phyloP scores from a whole-genome alignment of 2,329 filamentous ascomycete species.

The Tolypocladium ovalisporum region DNA sequence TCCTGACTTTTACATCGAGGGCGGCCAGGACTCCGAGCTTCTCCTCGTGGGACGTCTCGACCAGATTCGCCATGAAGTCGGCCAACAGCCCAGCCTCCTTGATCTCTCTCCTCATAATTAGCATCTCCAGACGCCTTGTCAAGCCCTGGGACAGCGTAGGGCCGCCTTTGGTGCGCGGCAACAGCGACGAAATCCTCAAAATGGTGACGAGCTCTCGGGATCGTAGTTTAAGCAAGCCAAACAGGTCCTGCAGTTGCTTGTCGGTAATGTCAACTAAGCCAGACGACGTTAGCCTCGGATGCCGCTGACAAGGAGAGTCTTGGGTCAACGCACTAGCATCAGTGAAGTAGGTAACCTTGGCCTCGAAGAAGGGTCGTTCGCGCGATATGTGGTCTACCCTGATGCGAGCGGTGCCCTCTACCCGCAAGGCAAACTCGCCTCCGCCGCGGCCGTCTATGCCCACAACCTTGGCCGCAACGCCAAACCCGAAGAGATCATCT shows the following conservation, averaged over 20 bases:
- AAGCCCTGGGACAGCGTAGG: conserved; percentile 70
- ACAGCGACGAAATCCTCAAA: conserved; percentile 72
- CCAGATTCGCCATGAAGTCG: conserved; percentile 93
- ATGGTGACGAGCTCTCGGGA: conserved; percentile 81
- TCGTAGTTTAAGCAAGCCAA: conserved; percentile 70
- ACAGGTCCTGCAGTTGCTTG: conserved; percentile 56
- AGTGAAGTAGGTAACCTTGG: conserved; percentile 58
- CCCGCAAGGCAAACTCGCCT: conserved; percentile 70
- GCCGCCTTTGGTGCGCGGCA: conserved; percentile 56
- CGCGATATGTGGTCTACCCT: conserved; percentile 54
- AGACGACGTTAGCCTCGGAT: neutral
- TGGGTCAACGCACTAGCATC: conserved; percentile 47
- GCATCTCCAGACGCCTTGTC: conserved; percentile 74
- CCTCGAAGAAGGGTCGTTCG: conserved; percentile 80
- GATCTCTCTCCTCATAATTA: conserved; percentile 73
- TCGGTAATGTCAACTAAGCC: conserved; percentile 31
- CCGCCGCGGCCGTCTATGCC: conserved; percentile 66
- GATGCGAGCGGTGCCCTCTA: conserved; percentile 75
- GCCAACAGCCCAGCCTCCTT: conserved; percentile 76
- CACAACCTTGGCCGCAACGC: conserved; percentile 68
- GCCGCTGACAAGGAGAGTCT: neutral
- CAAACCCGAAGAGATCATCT: conserved; percentile 71
- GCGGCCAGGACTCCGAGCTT: conserved; percentile 81
- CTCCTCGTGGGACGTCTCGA: conserved; percentile 81
- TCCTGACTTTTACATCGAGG: conserved; percentile 63